Evolutionary conservation across 768 basidiomycete species (phyloP).

Genomic region (Harrya chromipes): DNA sequence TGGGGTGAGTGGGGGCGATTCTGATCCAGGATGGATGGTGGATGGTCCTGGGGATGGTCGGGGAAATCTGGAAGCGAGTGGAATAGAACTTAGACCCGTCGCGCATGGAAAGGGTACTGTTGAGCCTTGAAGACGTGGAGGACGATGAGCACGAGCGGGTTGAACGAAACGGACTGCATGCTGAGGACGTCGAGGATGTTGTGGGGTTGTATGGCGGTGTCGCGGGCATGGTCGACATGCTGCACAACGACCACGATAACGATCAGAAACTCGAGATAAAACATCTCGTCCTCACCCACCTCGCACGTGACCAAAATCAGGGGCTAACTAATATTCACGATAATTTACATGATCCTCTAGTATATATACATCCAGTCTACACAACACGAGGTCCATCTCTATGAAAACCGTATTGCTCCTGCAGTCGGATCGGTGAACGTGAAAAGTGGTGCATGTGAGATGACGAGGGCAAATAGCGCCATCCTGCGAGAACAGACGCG

Average conservation of each 20-base stretch:
- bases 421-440: slow-evolving; percentile 32
- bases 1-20: slow-evolving; percentile 15
- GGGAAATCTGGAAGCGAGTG: not conserved
- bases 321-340: not conserved
- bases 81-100: slow-evolving; percentile 2
- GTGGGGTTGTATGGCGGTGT: slow-evolving; percentile 19
- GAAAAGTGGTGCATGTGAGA: slow-evolving; percentile 32
- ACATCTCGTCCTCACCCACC: slow-evolving; percentile 10
- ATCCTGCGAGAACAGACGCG: slow-evolving; percentile 32
- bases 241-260: slow-evolving; percentile 18
- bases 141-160: slow-evolving; percentile 5
- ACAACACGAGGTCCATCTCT: slow-evolving; percentile 20
- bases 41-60: slow-evolving; percentile 8
- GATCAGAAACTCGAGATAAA: not conserved
- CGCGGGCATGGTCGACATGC: slow-evolving; percentile 30
- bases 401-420: slow-evolving; percentile 32
- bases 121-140: slow-evolving; percentile 13
- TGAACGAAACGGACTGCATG: slow-evolving; percentile 1
- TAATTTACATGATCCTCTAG: not conserved
- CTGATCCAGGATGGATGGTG: slow-evolving; percentile 10
- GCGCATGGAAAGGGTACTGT: slow-evolving; percentile 21
- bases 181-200: not conserved
- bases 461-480: slow-evolving; percentile 30
- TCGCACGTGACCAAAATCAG: slow-evolving; percentile 28
- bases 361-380: slow-evolving; percentile 15